phyloP scores from a whole-genome alignment of 192 early-diverging fungal genomes.

The Coemansia sp. region DNA sequence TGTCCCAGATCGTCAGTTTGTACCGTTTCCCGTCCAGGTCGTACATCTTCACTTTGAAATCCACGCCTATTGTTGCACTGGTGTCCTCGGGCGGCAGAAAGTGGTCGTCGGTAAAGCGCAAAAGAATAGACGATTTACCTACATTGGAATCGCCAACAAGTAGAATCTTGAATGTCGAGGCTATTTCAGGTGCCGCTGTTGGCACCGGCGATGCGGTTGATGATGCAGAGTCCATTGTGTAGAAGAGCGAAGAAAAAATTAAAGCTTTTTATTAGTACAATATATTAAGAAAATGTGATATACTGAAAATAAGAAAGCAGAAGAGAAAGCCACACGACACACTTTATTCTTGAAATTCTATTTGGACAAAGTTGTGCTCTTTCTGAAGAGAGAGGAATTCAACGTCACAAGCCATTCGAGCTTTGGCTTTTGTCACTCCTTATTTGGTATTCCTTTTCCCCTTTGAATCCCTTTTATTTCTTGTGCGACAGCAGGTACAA shows the following conservation, averaged over 20 bases:
- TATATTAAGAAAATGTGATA: background rate
- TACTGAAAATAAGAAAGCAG: slow-evolving; percentile 3
- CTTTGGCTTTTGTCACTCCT: no score
- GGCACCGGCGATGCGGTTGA: background rate
- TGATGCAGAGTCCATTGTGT: slow-evolving; percentile 9
- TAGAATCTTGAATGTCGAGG: slow-evolving; percentile 91
- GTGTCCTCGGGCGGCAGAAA: slow-evolving; percentile 92
- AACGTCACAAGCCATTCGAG: background rate
- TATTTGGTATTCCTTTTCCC: background rate
- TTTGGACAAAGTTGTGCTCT: background rate
- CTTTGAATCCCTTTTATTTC: background rate
- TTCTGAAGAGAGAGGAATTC: background rate
- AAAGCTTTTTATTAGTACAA: background rate
- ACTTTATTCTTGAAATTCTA: no score
- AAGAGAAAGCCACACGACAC: background rate
- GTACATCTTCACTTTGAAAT: slow-evolving; percentile 95
- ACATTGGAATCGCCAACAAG: slow-evolving; percentile 95
- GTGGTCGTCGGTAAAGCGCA: slow-evolving; percentile 92
- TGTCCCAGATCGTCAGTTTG: slow-evolving; percentile 98
- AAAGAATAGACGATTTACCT: slow-evolving; percentile 90
- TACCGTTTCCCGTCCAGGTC: slow-evolving; percentile 83
- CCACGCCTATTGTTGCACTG: slow-evolving; percentile 89
- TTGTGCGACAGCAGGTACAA: no score
- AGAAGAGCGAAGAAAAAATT: background rate
- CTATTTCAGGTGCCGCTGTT: slow-evolving; percentile 46